phyloP scores from a whole-genome alignment of 768 basidiomycete species.

The Psilocybe cubensis region DNA sequence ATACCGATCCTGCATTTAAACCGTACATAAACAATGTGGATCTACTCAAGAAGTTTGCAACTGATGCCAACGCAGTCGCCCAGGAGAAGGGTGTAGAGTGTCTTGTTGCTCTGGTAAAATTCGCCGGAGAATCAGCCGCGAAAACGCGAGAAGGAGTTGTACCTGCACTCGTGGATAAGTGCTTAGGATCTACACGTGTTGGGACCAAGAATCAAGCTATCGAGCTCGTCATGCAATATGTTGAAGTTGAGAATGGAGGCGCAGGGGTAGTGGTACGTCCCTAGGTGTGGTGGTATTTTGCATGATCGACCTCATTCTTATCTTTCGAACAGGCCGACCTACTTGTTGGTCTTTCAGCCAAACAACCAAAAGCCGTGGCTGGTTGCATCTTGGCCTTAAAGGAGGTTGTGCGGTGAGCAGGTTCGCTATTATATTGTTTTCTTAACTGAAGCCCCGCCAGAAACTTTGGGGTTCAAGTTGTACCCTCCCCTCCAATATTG shows the following conservation, averaged over 20 bases:
- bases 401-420: slow-evolving; percentile 80
- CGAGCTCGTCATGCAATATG: slow-evolving; percentile 87
- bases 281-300: slow-evolving; percentile 23
- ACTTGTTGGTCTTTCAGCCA: slow-evolving; percentile 83
- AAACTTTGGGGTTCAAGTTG: slow-evolving; percentile 76
- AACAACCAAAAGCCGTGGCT: slow-evolving; percentile 94
- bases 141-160: slow-evolving; percentile 81
- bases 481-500: slow-evolving; percentile 78
- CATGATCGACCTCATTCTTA: slow-evolving; percentile 30
- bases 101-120: slow-evolving; percentile 83
- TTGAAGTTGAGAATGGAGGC: slow-evolving; percentile 91
- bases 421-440: background rate
- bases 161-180: slow-evolving; percentile 95
- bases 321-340: slow-evolving; percentile 63
- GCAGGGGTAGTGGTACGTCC: slow-evolving; percentile 85
- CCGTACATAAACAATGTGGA: slow-evolving; percentile 82
- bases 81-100: slow-evolving; percentile 98
- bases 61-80: slow-evolving; percentile 94
- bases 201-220: slow-evolving; percentile 89
- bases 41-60: slow-evolving; percentile 83
- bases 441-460: slow-evolving; percentile 42
- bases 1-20: slow-evolving; percentile 92
- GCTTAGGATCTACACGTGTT: slow-evolving; percentile 86
- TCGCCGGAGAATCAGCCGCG: slow-evolving; percentile 86
- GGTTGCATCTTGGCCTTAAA: slow-evolving; percentile 77